phyloP scores from a whole-genome alignment of 2,329 filamentous ascomycete genomes.

The Exophiala alcalophila region DNA sequence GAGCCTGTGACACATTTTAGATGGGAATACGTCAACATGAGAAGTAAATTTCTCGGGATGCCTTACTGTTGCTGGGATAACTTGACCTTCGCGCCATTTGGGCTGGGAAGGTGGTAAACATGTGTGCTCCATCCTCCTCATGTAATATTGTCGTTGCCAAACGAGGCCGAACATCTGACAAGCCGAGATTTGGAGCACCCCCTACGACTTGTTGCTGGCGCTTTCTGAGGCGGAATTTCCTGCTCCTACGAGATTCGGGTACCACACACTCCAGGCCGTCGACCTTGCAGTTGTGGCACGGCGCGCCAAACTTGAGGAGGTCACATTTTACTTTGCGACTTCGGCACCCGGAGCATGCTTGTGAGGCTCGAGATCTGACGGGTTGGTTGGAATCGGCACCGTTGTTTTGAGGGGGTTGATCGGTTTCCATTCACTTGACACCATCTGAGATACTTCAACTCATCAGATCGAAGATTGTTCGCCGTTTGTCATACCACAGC shows the following conservation, averaged over 20 bases:
- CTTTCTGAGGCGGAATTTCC: slow-evolving; percentile 3
- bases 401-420: no score
- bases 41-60: not conserved
- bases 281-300: slow-evolving; percentile 6
- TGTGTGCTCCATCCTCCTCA: no score
- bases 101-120: slow-evolving; percentile 67
- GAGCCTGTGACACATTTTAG: not conserved
- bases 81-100: slow-evolving; percentile 57
- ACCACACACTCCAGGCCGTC: slow-evolving; percentile 1
- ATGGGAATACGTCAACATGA: not conserved
- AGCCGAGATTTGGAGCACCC: not conserved
- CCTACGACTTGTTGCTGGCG: no score
- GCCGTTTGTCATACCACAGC: no score
- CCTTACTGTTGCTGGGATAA: not conserved
- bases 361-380: slow-evolving; percentile 1
- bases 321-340: slow-evolving; percentile 4
- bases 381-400: no score
- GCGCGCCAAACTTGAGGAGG: not conserved
- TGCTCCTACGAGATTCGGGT: not conserved
- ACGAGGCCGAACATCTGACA: not conserved
- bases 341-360: slow-evolving; percentile 4
- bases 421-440: no score
- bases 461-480: no score
- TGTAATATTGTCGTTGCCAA: not conserved
- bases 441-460: no score